phyloP scores from a whole-genome alignment of 202 grass and related monocot species.

The Brachypodium distachyon region DNA sequence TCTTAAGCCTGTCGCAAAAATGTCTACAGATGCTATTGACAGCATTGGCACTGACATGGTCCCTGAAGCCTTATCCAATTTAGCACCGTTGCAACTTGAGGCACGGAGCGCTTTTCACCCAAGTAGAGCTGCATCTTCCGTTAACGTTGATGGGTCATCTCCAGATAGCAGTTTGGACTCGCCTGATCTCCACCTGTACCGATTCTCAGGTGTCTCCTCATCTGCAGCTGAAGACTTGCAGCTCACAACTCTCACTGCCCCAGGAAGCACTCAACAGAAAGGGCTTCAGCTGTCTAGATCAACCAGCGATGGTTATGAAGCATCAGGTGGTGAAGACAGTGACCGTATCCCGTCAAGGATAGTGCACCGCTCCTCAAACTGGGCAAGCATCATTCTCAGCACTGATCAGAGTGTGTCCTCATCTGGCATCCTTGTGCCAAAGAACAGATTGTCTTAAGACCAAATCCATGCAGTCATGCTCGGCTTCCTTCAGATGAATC shows the following conservation, averaged over 20 bases:
- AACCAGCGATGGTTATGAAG: slow-evolving; percentile 95
- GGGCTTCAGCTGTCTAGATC: slow-evolving; percentile 79
- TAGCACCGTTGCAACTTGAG: slow-evolving; percentile 94
- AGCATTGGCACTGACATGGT: slow-evolving; percentile 26
- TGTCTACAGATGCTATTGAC: slow-evolving; percentile 46
- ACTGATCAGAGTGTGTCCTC: slow-evolving; percentile 35
- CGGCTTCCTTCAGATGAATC: slow-evolving; percentile 24
- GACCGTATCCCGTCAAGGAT: slow-evolving; percentile 91
- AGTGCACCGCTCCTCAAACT: slow-evolving; percentile 90
- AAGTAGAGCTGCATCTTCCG: slow-evolving; percentile 45
- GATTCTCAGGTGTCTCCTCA: slow-evolving; percentile 58
- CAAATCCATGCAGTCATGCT: slow-evolving; percentile 2
- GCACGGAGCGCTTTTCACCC: slow-evolving; percentile 82
- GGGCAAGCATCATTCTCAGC: slow-evolving; percentile 64
- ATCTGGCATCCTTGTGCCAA: slow-evolving; percentile 27
- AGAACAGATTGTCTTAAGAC: slow-evolving; percentile 11
- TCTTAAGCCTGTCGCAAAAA: slow-evolving; percentile 76
- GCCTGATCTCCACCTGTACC: slow-evolving; percentile 81
- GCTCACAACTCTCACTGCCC: slow-evolving; percentile 24
- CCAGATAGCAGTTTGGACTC: slow-evolving; percentile 96
- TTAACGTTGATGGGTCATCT: slow-evolving; percentile 49
- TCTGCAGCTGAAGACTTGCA: slow-evolving; percentile 77
- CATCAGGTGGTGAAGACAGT: slow-evolving; percentile 95
- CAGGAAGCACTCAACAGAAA: slow-evolving; percentile 45
- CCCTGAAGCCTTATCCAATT: slow-evolving; percentile 37